Evolutionary conservation across 495 filamentous ascomycete genomes (phyloP).

Genomic region (Melanomma pulvis-pyrius): DNA sequence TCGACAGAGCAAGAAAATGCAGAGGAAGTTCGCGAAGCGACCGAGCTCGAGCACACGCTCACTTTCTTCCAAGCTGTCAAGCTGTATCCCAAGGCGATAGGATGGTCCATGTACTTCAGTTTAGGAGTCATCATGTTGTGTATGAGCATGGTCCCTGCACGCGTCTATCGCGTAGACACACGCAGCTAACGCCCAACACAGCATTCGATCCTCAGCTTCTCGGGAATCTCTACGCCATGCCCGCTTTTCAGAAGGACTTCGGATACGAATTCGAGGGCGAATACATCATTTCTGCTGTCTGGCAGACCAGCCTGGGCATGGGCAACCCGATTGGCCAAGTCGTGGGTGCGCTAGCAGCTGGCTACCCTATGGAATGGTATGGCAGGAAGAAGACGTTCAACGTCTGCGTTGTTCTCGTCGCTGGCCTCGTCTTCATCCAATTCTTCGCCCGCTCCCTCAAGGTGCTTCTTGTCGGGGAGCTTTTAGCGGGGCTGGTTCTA

Average conservation of each 20-base stretch:
- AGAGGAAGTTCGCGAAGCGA: conserved; percentile 29
- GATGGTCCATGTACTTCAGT: conserved; percentile 38
- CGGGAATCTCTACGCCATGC: conserved; percentile 45
- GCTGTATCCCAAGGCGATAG: conserved; percentile 34
- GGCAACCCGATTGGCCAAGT: conserved; percentile 46
- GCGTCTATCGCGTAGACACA: not conserved
- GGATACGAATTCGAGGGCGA: conserved; percentile 41
- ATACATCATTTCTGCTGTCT: conserved; percentile 42
- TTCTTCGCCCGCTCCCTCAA: conserved; percentile 52
- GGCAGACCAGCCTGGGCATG: conserved; percentile 45
- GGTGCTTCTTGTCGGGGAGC: conserved; percentile 46
- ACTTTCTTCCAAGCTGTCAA: conserved; percentile 23
- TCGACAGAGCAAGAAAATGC: conserved; percentile 20
- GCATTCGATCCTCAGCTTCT: conserved; percentile 37
- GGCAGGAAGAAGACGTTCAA: conserved; percentile 45
- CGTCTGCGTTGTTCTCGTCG: conserved; percentile 45
- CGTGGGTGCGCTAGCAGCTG: conserved; percentile 41
- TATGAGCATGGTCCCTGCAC: not conserved
- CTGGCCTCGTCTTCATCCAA: conserved; percentile 55
- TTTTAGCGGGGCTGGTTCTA: conserved; percentile 43
- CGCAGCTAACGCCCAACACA: not conserved
- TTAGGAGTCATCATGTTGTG: conserved; percentile 38
- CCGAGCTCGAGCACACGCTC: conserved; percentile 30
- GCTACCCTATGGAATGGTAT: conserved; percentile 46
- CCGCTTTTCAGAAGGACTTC: conserved; percentile 44